Evolutionary conservation across 164 flowering plant genomes (phyloP).

Genomic region (Saururus chinensis): DNA sequence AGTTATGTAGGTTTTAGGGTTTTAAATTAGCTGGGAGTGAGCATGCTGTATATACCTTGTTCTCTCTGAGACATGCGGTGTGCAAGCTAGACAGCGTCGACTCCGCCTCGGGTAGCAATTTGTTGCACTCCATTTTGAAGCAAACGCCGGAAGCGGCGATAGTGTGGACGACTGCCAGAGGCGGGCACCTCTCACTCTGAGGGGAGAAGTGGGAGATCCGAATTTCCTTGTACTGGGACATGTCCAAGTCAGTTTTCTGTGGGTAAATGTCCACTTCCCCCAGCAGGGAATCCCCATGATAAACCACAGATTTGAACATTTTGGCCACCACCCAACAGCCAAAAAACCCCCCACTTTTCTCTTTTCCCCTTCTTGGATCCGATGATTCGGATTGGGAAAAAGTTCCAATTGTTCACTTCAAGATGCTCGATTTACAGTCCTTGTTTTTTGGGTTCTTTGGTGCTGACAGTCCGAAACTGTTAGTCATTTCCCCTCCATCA

Average conservation of each 20-base stretch:
- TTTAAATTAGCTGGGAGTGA: background rate
- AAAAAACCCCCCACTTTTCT: background rate
- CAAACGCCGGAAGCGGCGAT: constrained; percentile 50
- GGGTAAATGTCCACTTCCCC: constrained; percentile 81
- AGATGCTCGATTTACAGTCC: too few relatives aligned
- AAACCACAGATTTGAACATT: constrained; percentile 55
- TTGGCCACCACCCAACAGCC: background rate
- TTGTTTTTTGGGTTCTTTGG: too few relatives aligned
- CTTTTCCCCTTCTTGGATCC: background rate
- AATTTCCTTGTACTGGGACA: constrained; percentile 38
- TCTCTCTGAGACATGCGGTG: constrained; percentile 74
- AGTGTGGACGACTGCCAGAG: constrained; percentile 90
- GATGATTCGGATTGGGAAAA: too few relatives aligned
- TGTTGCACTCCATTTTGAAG: constrained; percentile 82
- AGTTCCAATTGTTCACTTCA: too few relatives aligned
- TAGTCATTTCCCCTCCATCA: too few relatives aligned
- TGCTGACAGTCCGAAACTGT: too few relatives aligned
- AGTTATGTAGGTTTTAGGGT: background rate
- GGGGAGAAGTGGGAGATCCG: constrained; percentile 60
- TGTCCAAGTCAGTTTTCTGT: constrained; percentile 22
- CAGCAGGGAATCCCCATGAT: constrained; percentile 53
- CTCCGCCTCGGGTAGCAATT: constrained; percentile 30
- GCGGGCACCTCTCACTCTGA: constrained; percentile 94
- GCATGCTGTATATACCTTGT: constrained; percentile 60
- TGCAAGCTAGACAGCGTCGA: constrained; percentile 66